These are phyloP conservation scores for Solanum ossicruentum DNA, from an alignment of 257 asterid genomes.

Conservation along the genomic window DNA sequence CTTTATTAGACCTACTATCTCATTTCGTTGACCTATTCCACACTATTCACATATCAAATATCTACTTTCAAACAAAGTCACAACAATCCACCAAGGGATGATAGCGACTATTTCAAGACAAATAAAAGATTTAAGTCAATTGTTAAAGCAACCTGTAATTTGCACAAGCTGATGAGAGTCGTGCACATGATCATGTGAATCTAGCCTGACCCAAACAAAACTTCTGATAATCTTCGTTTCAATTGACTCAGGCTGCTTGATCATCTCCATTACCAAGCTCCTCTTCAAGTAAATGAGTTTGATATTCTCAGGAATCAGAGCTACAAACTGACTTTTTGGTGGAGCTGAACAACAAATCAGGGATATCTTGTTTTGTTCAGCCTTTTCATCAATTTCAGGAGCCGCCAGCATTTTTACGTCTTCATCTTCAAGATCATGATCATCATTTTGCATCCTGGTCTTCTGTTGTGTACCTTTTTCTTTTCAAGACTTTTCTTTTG, in stretches of 20 bases:
- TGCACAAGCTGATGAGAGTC: slow-evolving; percentile 47
- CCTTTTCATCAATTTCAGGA: neutral
- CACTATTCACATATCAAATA: neutral
- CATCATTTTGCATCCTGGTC: neutral
- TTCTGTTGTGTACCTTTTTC: slow-evolving; percentile 18
- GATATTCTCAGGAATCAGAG: slow-evolving; percentile 45
- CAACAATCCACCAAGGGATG: neutral
- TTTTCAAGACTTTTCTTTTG: slow-evolving; percentile 5
- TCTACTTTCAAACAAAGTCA: neutral
- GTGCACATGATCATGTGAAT: slow-evolving; percentile 25
- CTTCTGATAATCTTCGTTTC: slow-evolving; percentile 62
- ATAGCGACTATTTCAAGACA: neutral
- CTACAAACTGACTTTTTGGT: slow-evolving; percentile 33
- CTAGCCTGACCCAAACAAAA: slow-evolving; percentile 44
- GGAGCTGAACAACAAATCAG: neutral
- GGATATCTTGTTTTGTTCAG: neutral
- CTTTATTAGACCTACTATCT: neutral
- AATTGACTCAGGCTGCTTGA: slow-evolving; percentile 42
- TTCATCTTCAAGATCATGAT: too few relatives aligned
- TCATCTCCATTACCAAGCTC: slow-evolving; percentile 41
- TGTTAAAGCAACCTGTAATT: slow-evolving; percentile 47
- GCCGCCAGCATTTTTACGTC: neutral
- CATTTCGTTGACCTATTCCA: neutral
- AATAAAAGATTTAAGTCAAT: neutral
- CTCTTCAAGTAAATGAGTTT: slow-evolving; percentile 67